These are phyloP conservation scores for Bruguiera parviflora DNA, from an alignment of 345 rosid genomes.

Conservation along the genomic window DNA sequence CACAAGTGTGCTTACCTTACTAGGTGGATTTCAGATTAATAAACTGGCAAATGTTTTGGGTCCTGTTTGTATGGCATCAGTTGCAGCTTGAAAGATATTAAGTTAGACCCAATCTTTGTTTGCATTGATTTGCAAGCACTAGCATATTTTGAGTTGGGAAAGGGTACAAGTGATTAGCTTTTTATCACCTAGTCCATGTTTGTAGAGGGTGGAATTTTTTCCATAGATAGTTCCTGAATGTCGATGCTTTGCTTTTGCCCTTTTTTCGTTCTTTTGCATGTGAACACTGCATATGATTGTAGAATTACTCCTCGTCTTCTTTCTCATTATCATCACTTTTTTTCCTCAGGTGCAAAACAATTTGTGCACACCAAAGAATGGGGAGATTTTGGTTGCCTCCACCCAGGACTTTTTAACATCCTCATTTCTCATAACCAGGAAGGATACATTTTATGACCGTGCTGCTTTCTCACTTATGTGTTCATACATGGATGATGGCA, in stretches of 20 bases:
- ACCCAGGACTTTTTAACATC: slow-evolving; percentile 96
- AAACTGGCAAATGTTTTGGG: too few species aligned
- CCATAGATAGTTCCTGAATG: background rate
- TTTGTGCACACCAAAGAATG: slow-evolving; percentile 98
- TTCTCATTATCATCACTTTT: background rate
- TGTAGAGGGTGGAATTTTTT: background rate
- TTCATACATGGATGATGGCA: slow-evolving; percentile 83
- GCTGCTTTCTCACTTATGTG: slow-evolving; percentile 84
- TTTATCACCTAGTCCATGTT: too few species aligned
- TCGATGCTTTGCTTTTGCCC: slow-evolving; percentile 1
- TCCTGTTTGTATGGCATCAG: too few species aligned
- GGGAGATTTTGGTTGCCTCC: slow-evolving; percentile 95
- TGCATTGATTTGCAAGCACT: too few species aligned
- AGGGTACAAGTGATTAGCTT: too few species aligned
- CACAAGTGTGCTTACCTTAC: too few species aligned
- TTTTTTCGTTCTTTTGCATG: slow-evolving; percentile 12
- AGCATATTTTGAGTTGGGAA: too few species aligned
- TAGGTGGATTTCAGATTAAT: too few species aligned
- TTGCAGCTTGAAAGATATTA: too few species aligned
- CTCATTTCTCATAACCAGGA: slow-evolving; percentile 89
- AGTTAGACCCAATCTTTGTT: too few species aligned
- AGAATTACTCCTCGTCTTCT: background rate
- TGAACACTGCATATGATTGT: slow-evolving; percentile 4
- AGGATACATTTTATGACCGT: slow-evolving; percentile 95
- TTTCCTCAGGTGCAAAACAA: slow-evolving; percentile 87